Percentiles rank a stretch among this genome's conserved stretches.
Evolutionary conservation across 352 stramenopile species (phyloP).

Genomic region (Phytopythium montanum): DNA sequence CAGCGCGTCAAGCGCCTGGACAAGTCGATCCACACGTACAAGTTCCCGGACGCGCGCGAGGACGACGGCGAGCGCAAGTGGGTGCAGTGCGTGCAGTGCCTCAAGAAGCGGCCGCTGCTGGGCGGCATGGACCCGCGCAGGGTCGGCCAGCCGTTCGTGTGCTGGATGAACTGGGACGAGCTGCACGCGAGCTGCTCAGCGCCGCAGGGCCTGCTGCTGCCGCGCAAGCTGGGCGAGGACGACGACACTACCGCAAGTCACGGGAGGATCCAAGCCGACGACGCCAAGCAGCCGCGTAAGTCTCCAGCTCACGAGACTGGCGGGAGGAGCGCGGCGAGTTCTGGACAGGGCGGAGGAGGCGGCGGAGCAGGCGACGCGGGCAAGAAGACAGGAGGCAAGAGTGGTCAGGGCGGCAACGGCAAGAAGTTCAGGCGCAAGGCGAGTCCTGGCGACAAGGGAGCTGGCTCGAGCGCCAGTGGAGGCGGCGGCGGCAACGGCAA

Average conservation of each 20-base stretch:
- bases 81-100: conserved; percentile 66
- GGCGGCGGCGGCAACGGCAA: background rate
- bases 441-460: background rate
- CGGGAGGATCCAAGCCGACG: background rate
- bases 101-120: conserved; percentile 70
- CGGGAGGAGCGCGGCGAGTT: background rate
- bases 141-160: conserved; percentile 70
- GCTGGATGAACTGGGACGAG: conserved; percentile 87
- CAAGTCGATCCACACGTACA: conserved; percentile 60
- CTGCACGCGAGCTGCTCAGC: conserved; percentile 75
- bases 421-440: conserved; percentile 8
- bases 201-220: conserved; percentile 38
- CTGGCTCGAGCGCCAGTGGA: background rate
- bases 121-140: conserved; percentile 70
- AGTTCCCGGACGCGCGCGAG: conserved; percentile 54
- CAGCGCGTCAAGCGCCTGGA: conserved; percentile 76
- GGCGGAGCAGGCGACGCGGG: background rate
- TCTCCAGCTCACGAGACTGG: background rate
- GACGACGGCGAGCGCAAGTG: conserved; percentile 66
- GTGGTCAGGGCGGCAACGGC: background rate
- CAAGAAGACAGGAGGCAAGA: background rate
- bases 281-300: background rate
- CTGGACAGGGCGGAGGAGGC: background rate
- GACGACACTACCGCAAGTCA: background rate
- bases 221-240: conserved; percentile 10